A percentile compares a stretch with the other conserved stretches of the same genome.
These are phyloP conservation scores for Pseudopithomyces maydicus DNA, from an alignment of 2,329 filamentous ascomycete genomes.

Conservation along the genomic window DNA sequence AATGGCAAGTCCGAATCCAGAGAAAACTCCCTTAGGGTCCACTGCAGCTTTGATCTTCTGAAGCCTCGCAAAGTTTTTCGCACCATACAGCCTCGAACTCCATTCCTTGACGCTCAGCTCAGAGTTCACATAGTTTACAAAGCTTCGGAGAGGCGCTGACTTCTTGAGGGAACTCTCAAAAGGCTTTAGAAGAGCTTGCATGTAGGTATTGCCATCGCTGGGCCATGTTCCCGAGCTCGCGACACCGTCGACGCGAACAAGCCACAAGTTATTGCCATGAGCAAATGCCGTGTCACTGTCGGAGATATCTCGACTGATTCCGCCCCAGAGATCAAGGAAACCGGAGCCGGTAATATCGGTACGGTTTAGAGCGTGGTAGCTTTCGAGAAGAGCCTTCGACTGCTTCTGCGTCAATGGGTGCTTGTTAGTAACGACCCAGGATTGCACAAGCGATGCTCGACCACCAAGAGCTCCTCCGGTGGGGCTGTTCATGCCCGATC, in stretches of 20 bases:
- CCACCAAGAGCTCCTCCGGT: not conserved
- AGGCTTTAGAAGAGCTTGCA: not conserved
- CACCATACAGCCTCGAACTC: not conserved
- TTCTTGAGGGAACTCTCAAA: not conserved
- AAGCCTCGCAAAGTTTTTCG: not conserved
- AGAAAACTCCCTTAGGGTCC: not conserved
- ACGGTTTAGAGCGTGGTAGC: not conserved
- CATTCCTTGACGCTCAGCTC: not conserved
- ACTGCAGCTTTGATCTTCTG: not conserved
- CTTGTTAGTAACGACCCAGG: not conserved
- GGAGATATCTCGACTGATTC: not conserved
- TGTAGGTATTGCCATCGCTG: not conserved
- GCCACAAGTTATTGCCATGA: not conserved
- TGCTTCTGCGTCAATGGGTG: not conserved
- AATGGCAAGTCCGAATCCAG: not conserved
- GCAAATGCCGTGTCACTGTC: not conserved
- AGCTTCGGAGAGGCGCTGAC: not conserved
- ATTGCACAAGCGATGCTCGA: not conserved
- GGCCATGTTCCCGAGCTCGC: not conserved
- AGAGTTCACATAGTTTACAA: slow-evolving; percentile 2
- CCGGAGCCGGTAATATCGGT: not conserved
- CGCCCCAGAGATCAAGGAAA: not conserved
- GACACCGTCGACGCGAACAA: not conserved
- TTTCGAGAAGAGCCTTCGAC: not conserved
- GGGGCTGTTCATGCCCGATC: not conserved